Evolutionary conservation across 2,329 filamentous ascomycete species (phyloP).

Genomic region (Xylaria hypoxylon): DNA sequence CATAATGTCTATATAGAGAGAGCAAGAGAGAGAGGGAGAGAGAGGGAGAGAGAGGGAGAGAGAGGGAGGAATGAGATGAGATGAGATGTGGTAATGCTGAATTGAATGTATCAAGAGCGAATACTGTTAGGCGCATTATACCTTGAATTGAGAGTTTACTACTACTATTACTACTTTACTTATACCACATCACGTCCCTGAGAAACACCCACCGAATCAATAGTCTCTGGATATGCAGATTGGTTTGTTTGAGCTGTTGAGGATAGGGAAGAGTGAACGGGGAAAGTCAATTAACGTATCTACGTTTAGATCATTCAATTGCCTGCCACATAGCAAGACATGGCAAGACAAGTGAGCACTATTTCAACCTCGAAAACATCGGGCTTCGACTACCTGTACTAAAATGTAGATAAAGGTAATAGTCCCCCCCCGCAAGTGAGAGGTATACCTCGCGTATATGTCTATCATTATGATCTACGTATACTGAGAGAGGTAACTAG

Average conservation of each 20-base stretch:
- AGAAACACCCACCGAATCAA: not conserved
- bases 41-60: not conserved
- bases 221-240: not conserved
- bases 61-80: not conserved
- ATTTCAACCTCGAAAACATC: too few species aligned
- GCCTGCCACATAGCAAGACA: not conserved
- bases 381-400: too few species aligned
- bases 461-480: slow-evolving; percentile 10
- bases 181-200: too few species aligned
- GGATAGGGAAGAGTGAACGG: not conserved
- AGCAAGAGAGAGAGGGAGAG: not conserved
- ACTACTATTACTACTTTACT: not conserved
- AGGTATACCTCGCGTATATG: not conserved
- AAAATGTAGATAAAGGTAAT: too few species aligned
- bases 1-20: slow-evolving; percentile 29
- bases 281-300: not conserved
- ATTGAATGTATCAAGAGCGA: slow-evolving; percentile 21
- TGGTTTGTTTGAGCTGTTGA: not conserved
- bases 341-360: not conserved
- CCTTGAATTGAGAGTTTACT: slow-evolving; percentile 14
- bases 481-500: too few species aligned
- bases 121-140: not conserved
- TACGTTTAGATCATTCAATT: too few species aligned
- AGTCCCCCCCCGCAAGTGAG: too few species aligned
- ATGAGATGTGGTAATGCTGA: slow-evolving; percentile 9